These are phyloP conservation scores for Chaetomiaceae sp. DNA, from an alignment of 2,329 filamentous ascomycete species.

Conservation along the genomic window DNA sequence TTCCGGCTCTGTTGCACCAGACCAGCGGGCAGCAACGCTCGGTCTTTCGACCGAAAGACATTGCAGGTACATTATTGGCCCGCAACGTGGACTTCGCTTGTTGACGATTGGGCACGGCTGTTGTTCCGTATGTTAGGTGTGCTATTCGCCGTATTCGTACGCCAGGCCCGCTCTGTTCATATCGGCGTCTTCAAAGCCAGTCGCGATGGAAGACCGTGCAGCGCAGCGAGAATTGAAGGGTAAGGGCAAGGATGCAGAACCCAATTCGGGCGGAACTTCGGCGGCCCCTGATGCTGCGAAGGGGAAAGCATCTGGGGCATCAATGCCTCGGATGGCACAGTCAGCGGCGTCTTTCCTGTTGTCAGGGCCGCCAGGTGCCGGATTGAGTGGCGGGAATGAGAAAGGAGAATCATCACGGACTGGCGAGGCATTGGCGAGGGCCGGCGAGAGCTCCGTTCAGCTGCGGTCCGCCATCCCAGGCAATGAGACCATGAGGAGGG, in stretches of 20 bases:
- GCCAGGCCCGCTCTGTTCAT: too few species aligned
- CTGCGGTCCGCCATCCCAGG: slow-evolving; percentile 12
- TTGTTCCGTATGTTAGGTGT: not conserved
- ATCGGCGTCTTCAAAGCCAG: not conserved
- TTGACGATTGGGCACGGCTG: slow-evolving; percentile 1
- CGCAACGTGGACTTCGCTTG: slow-evolving; percentile 14
- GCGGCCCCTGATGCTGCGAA: not conserved
- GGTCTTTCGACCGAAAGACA: not conserved
- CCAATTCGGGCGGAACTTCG: not conserved
- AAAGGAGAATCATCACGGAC: slow-evolving; percentile 27
- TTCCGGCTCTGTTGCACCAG: too few species aligned
- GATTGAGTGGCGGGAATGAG: slow-evolving; percentile 11
- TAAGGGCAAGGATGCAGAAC: slow-evolving; percentile 13
- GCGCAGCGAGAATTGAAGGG: slow-evolving; percentile 5
- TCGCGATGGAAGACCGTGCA: slow-evolving; percentile 10
- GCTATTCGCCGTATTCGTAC: slow-evolving; percentile 2
- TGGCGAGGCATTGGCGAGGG: slow-evolving; percentile 14
- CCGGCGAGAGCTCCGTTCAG: slow-evolving; percentile 25
- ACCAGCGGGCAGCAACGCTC: slow-evolving; percentile 11
- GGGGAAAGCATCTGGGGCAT: not conserved
- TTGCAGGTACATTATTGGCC: slow-evolving; percentile 2
- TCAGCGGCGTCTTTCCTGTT: slow-evolving; percentile 29
- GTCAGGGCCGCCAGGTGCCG: slow-evolving; percentile 18
- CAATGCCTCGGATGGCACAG: slow-evolving; percentile 27
- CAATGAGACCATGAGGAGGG: slow-evolving; percentile 28